A percentile compares a stretch with the other conserved stretches of the same genome.
phyloP scores from a whole-genome alignment of 345 rosid genomes.

The Iberis pinnata region DNA sequence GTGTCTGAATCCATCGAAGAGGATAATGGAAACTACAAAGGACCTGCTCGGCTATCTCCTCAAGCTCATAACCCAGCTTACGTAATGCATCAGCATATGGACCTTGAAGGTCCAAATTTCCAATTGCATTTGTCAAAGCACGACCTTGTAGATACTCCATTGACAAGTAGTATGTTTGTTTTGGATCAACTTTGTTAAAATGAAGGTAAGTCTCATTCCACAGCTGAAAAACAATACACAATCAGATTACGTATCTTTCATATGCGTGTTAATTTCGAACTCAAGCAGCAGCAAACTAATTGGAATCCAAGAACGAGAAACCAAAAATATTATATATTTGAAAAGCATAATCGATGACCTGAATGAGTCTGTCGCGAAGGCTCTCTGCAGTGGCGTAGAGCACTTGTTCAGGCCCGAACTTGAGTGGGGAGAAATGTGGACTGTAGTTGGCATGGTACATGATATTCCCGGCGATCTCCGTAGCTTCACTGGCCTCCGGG shows the following conservation, averaged over 20 bases:
- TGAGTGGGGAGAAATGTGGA: conserved; percentile 94
- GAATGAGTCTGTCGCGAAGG: conserved; percentile 82
- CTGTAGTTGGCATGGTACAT: conserved; percentile 64
- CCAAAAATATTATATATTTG: not conserved
- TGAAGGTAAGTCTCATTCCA: conserved; percentile 89
- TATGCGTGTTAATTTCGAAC: conserved; percentile 15
- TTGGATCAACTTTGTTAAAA: conserved; percentile 70
- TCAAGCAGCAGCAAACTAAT: conserved; percentile 41
- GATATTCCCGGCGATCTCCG: conserved; percentile 71
- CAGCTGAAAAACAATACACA: conserved; percentile 45
- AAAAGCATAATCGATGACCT: conserved; percentile 21
- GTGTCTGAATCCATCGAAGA: not conserved
- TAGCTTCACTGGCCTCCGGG: conserved; percentile 50
- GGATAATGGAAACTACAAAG: not conserved
- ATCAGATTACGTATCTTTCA: too few relatives aligned
- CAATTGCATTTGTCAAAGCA: conserved; percentile 80
- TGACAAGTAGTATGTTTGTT: conserved; percentile 89
- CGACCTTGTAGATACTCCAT: conserved; percentile 99
- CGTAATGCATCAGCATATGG: conserved; percentile 79
- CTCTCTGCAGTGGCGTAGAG: conserved; percentile 81
- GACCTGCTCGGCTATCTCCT: conserved; percentile 87
- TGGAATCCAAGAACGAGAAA: not conserved
- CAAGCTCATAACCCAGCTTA: conserved; percentile 71
- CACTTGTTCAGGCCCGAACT: conserved; percentile 84
- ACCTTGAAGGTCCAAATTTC: conserved; percentile 60